Conservation (phyloP, 2,329 filamentous ascomycete species). For the Xylariaceae sp. region DNA sequence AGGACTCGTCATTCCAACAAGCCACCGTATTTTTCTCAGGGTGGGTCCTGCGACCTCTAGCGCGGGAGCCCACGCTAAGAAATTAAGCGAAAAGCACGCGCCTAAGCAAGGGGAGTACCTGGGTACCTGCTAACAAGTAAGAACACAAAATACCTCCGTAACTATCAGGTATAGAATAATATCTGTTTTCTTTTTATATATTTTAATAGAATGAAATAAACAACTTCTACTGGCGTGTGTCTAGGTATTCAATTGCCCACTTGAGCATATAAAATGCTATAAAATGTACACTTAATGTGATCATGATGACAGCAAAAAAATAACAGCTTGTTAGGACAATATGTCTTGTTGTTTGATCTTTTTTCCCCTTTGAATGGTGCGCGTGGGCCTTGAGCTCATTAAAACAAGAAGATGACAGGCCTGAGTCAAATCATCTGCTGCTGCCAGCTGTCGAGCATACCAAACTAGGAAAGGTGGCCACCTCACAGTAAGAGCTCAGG, state of each 20-base stretch:
- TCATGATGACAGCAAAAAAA: too few relatives aligned
- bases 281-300: too few relatives aligned
- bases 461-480: slow-evolving; percentile 21
- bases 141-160: neutral
- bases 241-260: too few relatives aligned
- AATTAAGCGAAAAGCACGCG: slow-evolving; percentile 26
- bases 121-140: neutral
- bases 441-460: neutral
- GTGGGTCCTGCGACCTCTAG: slow-evolving; percentile 18
- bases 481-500: slow-evolving; percentile 22
- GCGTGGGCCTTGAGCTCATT: slow-evolving; percentile 25
- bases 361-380: slow-evolving; percentile 4
- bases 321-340: neutral
- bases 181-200: neutral
- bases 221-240: too few relatives aligned
- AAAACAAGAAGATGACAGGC: slow-evolving; percentile 4
- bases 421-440: slow-evolving; percentile 23
- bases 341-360: neutral
- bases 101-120: slow-evolving; percentile 9
- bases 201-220: neutral
- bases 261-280: too few relatives aligned
- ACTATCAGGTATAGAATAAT: neutral
- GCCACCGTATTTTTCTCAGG: slow-evolving; percentile 24
- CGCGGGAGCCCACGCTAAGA: slow-evolving; percentile 10
- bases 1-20: slow-evolving; percentile 29